Evolutionary conservation across 371 early-diverging fungal species (phyloP).

Genomic region (Mucor irregularis): DNA sequence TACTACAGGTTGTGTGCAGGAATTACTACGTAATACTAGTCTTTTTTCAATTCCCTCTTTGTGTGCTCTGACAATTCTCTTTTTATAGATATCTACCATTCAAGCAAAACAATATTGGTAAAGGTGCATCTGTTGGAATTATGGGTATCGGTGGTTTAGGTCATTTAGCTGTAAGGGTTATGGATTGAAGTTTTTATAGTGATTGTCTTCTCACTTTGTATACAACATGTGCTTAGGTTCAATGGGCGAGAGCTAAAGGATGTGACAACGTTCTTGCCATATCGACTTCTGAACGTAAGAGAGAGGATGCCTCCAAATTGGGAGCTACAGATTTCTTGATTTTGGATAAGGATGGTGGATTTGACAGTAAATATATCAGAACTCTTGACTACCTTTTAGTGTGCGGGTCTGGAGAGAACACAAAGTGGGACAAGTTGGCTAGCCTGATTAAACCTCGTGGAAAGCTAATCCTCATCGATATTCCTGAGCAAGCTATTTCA

Average conservation of each 20-base stretch:
- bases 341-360: constrained; percentile 7
- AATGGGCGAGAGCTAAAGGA: constrained; percentile 56
- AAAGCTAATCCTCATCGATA: constrained; percentile 62
- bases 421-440: constrained; percentile 44
- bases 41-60: not conserved
- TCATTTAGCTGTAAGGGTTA: constrained; percentile 39
- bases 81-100: constrained; percentile 46
- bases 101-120: constrained; percentile 50
- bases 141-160: constrained; percentile 66
- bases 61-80: not conserved
- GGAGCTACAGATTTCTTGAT: constrained; percentile 61
- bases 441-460: constrained; percentile 56
- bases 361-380: constrained; percentile 9
- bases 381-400: constrained; percentile 57
- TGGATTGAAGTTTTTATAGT: not conserved
- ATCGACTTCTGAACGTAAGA: constrained; percentile 69
- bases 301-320: constrained; percentile 64
- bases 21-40: constrained; percentile 51
- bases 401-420: constrained; percentile 54
- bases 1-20: constrained; percentile 67
- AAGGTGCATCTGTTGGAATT: constrained; percentile 53
- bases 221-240: constrained; percentile 26
- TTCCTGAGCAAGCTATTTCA: constrained; percentile 61
- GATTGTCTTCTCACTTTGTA: too few relatives aligned
- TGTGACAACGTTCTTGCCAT: constrained; percentile 72